A percentile compares a stretch with the other conserved stretches of the same genome.
phyloP scores from a whole-genome alignment of 768 basidiomycete genomes.

The Multifurca ochricompacta region DNA sequence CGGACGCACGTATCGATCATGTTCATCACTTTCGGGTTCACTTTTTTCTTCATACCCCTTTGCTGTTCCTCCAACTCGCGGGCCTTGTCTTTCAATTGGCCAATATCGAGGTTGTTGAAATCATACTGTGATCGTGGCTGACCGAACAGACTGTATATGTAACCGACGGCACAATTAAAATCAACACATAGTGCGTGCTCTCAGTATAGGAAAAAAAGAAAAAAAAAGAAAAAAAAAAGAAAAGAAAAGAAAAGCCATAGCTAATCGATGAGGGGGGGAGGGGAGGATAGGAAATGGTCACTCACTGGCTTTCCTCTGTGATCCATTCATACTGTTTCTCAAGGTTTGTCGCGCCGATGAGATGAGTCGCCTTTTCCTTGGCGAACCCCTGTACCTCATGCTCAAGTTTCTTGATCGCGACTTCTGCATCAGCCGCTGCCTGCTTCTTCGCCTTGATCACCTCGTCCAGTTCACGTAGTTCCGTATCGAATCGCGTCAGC shows the following conservation, averaged over 20 bases:
- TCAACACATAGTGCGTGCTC: conserved; percentile 1
- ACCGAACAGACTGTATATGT: conserved; percentile 54
- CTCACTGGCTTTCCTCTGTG: conserved; percentile 75
- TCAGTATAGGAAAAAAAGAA: background rate
- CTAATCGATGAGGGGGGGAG: no score
- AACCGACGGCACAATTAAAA: no score
- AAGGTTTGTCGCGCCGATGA: conserved; percentile 48
- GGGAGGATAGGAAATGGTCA: conserved; percentile 15
- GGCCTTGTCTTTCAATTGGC: conserved; percentile 51
- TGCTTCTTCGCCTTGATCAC: conserved; percentile 78
- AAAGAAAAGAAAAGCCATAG: no score
- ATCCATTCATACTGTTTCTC: conserved; percentile 90
- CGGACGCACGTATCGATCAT: conserved; percentile 83
- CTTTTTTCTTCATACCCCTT: conserved; percentile 87
- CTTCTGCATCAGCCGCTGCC: conserved; percentile 56
- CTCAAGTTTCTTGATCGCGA: conserved; percentile 56
- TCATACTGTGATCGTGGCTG: conserved; percentile 75
- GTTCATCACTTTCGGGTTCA: conserved; percentile 91
- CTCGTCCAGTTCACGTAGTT: conserved; percentile 75
- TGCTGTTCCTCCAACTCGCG: conserved; percentile 69
- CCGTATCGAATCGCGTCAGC: conserved; percentile 80
- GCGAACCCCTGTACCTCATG: conserved; percentile 55
- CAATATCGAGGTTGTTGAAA: conserved; percentile 60
- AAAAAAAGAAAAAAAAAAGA: no score
- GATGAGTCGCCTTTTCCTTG: conserved; percentile 57